Conservation (phyloP, 768 basidiomycete genomes). For the Daedaleopsis sinensis region DNA sequence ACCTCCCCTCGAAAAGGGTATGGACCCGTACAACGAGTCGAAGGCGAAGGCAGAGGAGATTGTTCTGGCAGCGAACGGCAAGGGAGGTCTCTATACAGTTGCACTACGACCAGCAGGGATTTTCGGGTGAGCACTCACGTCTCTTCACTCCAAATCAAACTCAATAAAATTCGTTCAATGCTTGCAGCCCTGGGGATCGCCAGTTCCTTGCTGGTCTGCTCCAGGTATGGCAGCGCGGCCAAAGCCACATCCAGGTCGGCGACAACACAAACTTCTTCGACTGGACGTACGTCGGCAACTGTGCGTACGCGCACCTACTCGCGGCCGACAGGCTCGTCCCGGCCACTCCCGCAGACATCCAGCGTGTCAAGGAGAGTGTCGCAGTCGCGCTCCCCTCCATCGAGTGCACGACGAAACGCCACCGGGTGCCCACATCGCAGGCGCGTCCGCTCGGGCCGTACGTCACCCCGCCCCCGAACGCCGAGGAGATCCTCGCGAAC, state of each 20-base stretch:
- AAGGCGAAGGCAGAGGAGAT: slow-evolving; percentile 88
- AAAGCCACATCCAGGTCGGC: slow-evolving; percentile 93
- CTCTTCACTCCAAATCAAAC: neutral
- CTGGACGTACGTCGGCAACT: slow-evolving; percentile 96
- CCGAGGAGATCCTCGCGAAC: slow-evolving; percentile 54
- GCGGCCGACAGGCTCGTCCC: slow-evolving; percentile 85
- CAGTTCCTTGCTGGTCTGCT: slow-evolving; percentile 83
- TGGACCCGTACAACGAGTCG: slow-evolving; percentile 94
- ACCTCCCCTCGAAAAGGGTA: slow-evolving; percentile 66
- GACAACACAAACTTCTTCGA: slow-evolving; percentile 93
- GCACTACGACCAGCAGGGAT: slow-evolving; percentile 93
- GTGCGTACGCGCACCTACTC: slow-evolving; percentile 91
- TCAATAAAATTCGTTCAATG: neutral
- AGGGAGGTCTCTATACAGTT: slow-evolving; percentile 83
- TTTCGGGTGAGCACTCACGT: slow-evolving; percentile 70
- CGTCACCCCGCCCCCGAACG: slow-evolving; percentile 60
- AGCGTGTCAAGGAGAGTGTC: slow-evolving; percentile 37
- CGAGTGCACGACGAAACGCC: slow-evolving; percentile 62
- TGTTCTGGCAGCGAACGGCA: slow-evolving; percentile 85
- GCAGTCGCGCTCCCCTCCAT: slow-evolving; percentile 62
- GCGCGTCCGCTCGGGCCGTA: slow-evolving; percentile 87
- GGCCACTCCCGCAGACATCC: slow-evolving; percentile 46
- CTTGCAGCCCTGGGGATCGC: slow-evolving; percentile 82
- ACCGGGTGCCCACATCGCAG: slow-evolving; percentile 74
- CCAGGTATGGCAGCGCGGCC: slow-evolving; percentile 75